Evolutionary conservation across 1,284 basidiomycete species (phyloP), one percentile per base, ranked within the genome.

Genomic region (Cutaneotrichosporon arboriforme): DNA sequence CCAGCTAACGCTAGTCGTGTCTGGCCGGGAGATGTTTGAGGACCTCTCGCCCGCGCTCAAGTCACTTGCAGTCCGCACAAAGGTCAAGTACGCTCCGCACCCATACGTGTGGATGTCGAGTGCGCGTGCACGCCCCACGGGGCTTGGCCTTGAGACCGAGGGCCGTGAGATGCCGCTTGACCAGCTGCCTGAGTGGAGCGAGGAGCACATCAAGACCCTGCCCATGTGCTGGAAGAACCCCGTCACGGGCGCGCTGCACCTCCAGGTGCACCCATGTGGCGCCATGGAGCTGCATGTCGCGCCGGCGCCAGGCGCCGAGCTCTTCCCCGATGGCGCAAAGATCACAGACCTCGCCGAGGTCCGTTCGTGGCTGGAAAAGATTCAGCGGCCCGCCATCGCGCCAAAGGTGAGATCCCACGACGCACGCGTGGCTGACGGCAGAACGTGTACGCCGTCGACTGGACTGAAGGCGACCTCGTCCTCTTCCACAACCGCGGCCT

Each of bases 31-130:
- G 37, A 93, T 91, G 84, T 93, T 94, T 65, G 84, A 90, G 43
- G 81, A 90, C 35, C 78, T 94, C 17, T 81, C 88, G 0, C 69
- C 78, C 0, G 81, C 83, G 59, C 76, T 86, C 61, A 90, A 93
- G 81, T 88, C 86, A 59, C 69, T 94, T 20, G 89, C 88, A 0
- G 87, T 93, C n/a, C 80, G 86, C 18, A 77, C 83, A 2, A 81
- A 78, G 53, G 85, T 89, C 42, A 77, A 76, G 58, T 88, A 87
- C 65, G 79, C 85, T 0, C 85, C 87, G 4, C 86, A 88, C 66
- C 87, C 86, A 5, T 90, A 88, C 68, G 83, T 88, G 14, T 90
- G 86, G 87, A 92, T 91, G 87, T 81, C 85, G 0, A 79, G 83
- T 36, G 84, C 87, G 2, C 80, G 79, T 51, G 84, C 86, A 0